phyloP scores from a whole-genome alignment of 208 protist species.

The Herpetomonas tarakana region DNA sequence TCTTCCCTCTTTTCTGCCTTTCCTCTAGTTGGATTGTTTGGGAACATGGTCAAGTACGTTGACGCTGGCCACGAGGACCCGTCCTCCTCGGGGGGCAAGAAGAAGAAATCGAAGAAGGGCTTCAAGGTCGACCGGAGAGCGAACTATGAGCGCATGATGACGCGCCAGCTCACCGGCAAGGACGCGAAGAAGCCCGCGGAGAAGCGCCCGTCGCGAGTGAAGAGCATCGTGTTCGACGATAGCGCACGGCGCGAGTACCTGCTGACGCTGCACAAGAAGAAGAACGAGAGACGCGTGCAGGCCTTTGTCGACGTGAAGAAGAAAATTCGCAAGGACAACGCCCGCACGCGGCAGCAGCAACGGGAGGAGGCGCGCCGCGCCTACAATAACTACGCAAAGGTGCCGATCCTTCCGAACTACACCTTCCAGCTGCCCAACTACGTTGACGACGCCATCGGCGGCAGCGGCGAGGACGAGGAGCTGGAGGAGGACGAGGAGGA shows the following conservation, averaged over 20 bases:
- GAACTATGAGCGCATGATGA: slow-evolving; percentile 58
- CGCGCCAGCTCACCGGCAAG: slow-evolving; percentile 37
- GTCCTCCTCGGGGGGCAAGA: slow-evolving; percentile 13
- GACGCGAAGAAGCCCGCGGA: slow-evolving; percentile 32
- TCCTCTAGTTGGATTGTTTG: no score
- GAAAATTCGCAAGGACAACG: slow-evolving; percentile 60
- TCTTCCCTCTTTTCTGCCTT: no score
- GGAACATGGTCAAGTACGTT: slow-evolving; percentile 44
- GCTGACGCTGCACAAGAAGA: slow-evolving; percentile 78
- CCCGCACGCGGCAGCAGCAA: slow-evolving; percentile 67
- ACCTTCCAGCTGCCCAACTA: slow-evolving; percentile 59
- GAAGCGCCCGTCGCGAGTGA: slow-evolving; percentile 25
- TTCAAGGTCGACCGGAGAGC: slow-evolving; percentile 86
- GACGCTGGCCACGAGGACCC: slow-evolving; percentile 26
- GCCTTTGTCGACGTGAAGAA: slow-evolving; percentile 80
- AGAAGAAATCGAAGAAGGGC: slow-evolving; percentile 81
- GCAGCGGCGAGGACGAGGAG: slow-evolving; percentile 21
- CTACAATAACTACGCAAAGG: slow-evolving; percentile 82
- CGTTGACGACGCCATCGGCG: slow-evolving; percentile 28
- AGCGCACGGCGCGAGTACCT: slow-evolving; percentile 59
- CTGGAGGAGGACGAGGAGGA: slow-evolving; percentile 14
- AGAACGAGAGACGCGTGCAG: slow-evolving; percentile 84
- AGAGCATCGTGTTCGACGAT: slow-evolving; percentile 69
- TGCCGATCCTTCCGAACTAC: slow-evolving; percentile 88
- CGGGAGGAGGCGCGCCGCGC: slow-evolving; percentile 79